These are phyloP conservation scores for Aspergillus saccharolyticus DNA, from an alignment of 495 filamentous ascomycete genomes.

Conservation along the genomic window DNA sequence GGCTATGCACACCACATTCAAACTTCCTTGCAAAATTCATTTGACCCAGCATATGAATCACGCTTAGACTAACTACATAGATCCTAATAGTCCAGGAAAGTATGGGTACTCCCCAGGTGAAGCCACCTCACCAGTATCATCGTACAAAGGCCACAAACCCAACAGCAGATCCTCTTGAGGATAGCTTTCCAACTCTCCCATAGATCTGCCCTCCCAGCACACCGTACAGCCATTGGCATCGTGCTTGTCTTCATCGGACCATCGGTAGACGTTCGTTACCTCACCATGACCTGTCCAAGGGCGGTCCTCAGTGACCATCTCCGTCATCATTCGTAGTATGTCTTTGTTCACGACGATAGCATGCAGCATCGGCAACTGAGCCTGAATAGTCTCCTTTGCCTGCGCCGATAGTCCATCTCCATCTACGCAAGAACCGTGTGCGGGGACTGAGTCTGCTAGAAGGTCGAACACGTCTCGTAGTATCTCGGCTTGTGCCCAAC, in stretches of 20 bases:
- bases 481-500: slow-evolving; percentile 20
- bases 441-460: slow-evolving; percentile 13
- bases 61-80: not conserved
- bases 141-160: not conserved
- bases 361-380: slow-evolving; percentile 5
- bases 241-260: not conserved
- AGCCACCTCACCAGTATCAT: not conserved
- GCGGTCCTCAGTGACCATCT: slow-evolving; percentile 19
- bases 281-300: not conserved
- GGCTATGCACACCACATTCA: too few relatives aligned
- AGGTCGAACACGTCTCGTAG: slow-evolving; percentile 22
- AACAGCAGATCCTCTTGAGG: not conserved
- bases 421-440: not conserved
- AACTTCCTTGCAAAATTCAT: too few relatives aligned
- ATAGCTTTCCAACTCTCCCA: not conserved
- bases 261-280: not conserved
- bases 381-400: slow-evolving; percentile 7
- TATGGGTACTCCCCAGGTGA: not conserved
- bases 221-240: not conserved
- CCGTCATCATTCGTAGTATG: slow-evolving; percentile 18
- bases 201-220: not conserved
- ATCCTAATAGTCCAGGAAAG: not conserved
- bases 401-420: not conserved
- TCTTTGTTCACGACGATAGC: slow-evolving; percentile 16
- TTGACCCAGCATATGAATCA: not conserved